phyloP scores from a whole-genome alignment of 2,329 filamentous ascomycete genomes.

The Dothideomycetes sp. region DNA sequence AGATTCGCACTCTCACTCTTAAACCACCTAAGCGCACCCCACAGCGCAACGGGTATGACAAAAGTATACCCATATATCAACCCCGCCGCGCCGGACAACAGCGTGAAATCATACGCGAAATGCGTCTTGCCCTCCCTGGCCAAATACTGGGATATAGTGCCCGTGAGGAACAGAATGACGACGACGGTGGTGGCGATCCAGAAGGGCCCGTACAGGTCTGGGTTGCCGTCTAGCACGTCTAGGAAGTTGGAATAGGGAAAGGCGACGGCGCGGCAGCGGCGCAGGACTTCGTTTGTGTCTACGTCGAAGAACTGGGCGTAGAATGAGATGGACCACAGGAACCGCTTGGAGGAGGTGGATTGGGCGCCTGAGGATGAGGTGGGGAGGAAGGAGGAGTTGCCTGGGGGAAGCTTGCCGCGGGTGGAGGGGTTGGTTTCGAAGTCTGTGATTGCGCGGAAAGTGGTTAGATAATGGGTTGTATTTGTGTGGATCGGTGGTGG shows the following conservation, averaged over 20 bases:
- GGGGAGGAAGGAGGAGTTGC: conserved; percentile 27
- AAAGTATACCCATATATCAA: conserved; percentile 88
- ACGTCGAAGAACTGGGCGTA: conserved; percentile 99
- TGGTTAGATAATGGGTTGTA: no score
- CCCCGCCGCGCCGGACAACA: conserved; percentile 82
- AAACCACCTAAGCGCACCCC: conserved; percentile 87
- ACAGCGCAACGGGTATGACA: conserved; percentile 73
- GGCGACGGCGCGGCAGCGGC: conserved; percentile 77
- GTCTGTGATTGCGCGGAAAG: no score
- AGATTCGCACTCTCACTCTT: conserved; percentile 87
- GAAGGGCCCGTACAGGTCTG: conserved; percentile 91
- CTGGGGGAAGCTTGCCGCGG: conserved; percentile 38
- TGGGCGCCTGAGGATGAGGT: conserved; percentile 17
- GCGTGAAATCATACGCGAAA: conserved; percentile 83
- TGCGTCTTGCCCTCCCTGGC: conserved; percentile 54
- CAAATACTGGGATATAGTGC: conserved; percentile 88
- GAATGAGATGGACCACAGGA: conserved; percentile 85
- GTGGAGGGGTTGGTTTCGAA: conserved; percentile 49
- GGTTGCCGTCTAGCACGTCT: conserved; percentile 92
- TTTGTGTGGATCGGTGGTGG: not conserved
- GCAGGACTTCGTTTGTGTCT: conserved; percentile 79
- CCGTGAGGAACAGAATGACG: conserved; percentile 86
- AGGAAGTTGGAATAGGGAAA: conserved; percentile 92
- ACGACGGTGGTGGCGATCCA: conserved; percentile 99
- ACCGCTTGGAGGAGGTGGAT: conserved; percentile 51